Conservation (phyloP, 2,329 filamentous ascomycete genomes). For the Claviceps sp. region DNA sequence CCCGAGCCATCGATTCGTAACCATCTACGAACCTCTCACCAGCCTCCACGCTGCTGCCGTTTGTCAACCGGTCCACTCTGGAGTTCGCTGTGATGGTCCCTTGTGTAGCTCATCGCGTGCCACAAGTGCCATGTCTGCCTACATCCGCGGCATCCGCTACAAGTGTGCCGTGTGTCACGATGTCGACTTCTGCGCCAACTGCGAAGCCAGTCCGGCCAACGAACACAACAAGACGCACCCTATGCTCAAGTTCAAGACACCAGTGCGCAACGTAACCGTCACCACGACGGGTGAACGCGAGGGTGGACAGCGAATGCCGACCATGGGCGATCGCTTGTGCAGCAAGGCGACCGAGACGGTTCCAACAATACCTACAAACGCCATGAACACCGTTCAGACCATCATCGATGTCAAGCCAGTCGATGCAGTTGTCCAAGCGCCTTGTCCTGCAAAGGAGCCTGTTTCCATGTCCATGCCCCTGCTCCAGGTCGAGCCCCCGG, state of each 20-base stretch:
- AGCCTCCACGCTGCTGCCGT: conserved; percentile 10
- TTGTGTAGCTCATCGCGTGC: conserved; percentile 47
- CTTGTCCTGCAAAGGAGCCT: conserved; percentile 3
- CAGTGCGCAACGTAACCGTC: conserved; percentile 76
- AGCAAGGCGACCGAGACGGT: conserved; percentile 34
- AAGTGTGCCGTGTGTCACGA: conserved; percentile 96
- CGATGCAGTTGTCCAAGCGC: conserved; percentile 18
- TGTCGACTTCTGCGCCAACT: conserved; percentile 86
- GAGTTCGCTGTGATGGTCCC: conserved; percentile 91
- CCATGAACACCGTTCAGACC: conserved; percentile 48
- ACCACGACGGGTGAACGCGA: conserved; percentile 70
- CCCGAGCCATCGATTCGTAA: conserved; percentile 74
- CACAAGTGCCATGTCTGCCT: conserved; percentile 41
- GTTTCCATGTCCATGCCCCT: conserved; percentile 3
- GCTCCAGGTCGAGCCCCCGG: conserved; percentile 6
- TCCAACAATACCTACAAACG: conserved; percentile 31
- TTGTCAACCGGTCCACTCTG: conserved; percentile 47
- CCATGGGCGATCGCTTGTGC: conserved; percentile 52
- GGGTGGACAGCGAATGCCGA: conserved; percentile 48
- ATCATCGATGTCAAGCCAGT: conserved; percentile 58
- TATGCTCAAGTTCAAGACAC: conserved; percentile 91
- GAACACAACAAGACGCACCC: conserved; percentile 92
- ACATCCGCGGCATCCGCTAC: conserved; percentile 80
- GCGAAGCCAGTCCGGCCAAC: conserved; percentile 77
- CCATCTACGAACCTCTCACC: conserved; percentile 62